phyloP scores from a whole-genome alignment of 768 basidiomycete species.

The Rhodosporidiobolus sp. region DNA sequence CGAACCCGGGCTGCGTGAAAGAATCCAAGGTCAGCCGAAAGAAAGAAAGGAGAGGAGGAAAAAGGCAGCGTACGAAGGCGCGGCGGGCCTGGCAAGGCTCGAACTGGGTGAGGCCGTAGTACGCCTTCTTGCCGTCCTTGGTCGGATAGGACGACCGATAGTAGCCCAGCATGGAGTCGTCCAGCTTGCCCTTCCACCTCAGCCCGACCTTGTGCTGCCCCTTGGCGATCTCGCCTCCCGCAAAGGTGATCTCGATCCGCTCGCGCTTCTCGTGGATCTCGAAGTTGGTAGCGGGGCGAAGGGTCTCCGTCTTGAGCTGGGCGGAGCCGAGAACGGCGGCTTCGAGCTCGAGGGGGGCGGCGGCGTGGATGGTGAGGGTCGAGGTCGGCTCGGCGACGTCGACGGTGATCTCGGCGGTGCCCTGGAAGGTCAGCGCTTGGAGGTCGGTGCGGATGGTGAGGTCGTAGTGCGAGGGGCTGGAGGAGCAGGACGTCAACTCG shows the following conservation, averaged over 20 bases:
- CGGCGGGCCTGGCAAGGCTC: constrained; percentile 58
- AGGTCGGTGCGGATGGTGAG: constrained; percentile 78
- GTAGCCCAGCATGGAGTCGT: constrained; percentile 46
- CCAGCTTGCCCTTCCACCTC: constrained; percentile 65
- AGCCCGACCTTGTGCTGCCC: constrained; percentile 66
- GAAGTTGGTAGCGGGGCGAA: constrained; percentile 51
- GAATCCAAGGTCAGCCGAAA: background rate
- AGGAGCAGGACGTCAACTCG: background rate
- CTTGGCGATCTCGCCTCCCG: constrained; percentile 45
- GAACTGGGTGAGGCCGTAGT: constrained; percentile 77
- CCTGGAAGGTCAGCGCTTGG: constrained; percentile 68
- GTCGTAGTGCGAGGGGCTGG: constrained; percentile 61
- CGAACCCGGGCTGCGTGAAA: constrained; percentile 66
- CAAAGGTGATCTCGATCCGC: constrained; percentile 63
- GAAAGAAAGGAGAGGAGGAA: background rate
- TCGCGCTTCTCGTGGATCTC: constrained; percentile 63
- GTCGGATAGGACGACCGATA: constrained; percentile 39
- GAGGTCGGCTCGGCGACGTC: constrained; percentile 64
- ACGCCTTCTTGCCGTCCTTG: constrained; percentile 45
- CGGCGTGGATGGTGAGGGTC: constrained; percentile 60
- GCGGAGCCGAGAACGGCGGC: constrained; percentile 60
- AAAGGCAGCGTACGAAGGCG: constrained; percentile 44
- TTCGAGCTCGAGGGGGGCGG: constrained; percentile 58
- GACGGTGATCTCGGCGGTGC: constrained; percentile 71
- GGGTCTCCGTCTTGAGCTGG: constrained; percentile 56